phyloP scores from a whole-genome alignment of 306 rosid genomes.

The Trichosanthes truncata region DNA sequence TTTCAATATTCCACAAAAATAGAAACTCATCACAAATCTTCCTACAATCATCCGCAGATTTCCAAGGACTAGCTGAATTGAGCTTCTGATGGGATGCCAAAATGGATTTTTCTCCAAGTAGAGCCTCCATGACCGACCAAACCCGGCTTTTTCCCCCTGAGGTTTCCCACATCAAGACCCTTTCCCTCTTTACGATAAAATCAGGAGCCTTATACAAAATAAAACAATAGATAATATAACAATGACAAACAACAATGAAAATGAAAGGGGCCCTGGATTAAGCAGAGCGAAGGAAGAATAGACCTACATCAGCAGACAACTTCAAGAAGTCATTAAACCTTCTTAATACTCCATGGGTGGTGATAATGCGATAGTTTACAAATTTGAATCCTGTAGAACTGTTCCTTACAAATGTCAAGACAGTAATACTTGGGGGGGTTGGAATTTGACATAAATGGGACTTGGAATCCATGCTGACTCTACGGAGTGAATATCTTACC shows the following conservation, averaged over 20 bases:
- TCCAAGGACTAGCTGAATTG: not conserved
- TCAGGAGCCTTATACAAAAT: not conserved
- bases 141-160: not conserved
- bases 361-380: conserved; percentile 71
- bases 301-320: conserved; percentile 60
- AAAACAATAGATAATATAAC: not conserved
- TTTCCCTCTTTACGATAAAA: not conserved
- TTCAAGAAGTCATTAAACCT: conserved; percentile 87
- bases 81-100: not conserved
- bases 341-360: conserved; percentile 42
- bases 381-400: conserved; percentile 92
- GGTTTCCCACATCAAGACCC: not conserved
- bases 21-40: not conserved
- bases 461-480: not conserved
- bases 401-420: conserved; percentile 29
- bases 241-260: not conserved
- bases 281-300: not conserved
- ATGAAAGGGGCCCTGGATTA: not conserved
- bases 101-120: not conserved
- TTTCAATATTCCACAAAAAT: not conserved
- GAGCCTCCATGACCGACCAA: not conserved
- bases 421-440: no score
- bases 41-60: not conserved
- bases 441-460: no score
- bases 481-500: not conserved